Conservation (phyloP, 768 basidiomycete genomes). For the Lentinula guzmanii region DNA sequence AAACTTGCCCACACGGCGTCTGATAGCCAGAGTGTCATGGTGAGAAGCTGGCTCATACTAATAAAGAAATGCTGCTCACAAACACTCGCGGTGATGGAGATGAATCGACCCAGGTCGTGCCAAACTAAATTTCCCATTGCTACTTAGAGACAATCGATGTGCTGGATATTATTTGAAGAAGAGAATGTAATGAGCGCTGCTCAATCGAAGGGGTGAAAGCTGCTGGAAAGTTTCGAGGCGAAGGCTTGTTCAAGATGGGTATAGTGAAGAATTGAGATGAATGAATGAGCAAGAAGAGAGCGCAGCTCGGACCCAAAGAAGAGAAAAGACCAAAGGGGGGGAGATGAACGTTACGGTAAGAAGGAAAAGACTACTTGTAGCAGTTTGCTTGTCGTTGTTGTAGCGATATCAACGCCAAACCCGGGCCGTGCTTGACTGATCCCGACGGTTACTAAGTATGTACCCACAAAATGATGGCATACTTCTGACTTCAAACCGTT, state of each 20-base stretch:
- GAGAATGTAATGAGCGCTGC: constrained; percentile 18
- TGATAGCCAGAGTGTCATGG: constrained; percentile 21
- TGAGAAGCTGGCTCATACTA: neutral
- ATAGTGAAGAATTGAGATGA: constrained; percentile 16
- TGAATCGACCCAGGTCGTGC: constrained; percentile 69
- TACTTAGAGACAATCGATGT: constrained; percentile 11
- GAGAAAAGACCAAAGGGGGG: constrained; percentile 19
- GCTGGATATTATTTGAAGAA: constrained; percentile 9
- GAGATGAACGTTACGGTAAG: constrained; percentile 11
- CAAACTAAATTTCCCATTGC: constrained; percentile 79
- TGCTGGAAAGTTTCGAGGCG: neutral
- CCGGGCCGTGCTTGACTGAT: neutral
- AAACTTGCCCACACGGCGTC: constrained; percentile 79
- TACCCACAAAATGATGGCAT: neutral
- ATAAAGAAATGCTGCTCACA: constrained; percentile 45
- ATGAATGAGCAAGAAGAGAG: constrained; percentile 23
- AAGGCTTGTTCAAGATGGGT: constrained; percentile 15
- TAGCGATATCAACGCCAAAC: neutral
- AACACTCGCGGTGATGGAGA: constrained; percentile 61
- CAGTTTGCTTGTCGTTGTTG: neutral
- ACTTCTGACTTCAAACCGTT: no score
- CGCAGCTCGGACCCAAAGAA: constrained; percentile 27
- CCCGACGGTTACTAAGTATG: neutral
- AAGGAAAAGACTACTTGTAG: neutral
- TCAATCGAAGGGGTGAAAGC: constrained; percentile 8